A percentile compares a stretch with the other conserved stretches of the same genome.
phyloP scores from a whole-genome alignment of 1,139 yeast species.

The Kazachstania sp. region DNA sequence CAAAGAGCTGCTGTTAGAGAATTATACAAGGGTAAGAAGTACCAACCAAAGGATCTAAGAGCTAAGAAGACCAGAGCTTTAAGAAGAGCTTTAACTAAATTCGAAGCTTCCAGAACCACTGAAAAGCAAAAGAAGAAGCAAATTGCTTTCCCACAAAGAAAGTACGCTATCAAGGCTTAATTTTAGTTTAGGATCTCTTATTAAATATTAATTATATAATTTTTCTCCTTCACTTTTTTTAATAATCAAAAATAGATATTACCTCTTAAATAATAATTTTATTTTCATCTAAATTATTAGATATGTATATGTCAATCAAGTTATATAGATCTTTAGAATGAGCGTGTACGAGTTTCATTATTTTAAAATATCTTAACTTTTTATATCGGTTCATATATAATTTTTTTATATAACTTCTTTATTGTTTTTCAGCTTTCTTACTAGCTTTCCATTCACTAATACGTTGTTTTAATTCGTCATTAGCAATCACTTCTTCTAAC shows the following conservation, averaged over 20 bases:
- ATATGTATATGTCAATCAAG: no score
- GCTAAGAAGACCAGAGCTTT: conserved; percentile 99
- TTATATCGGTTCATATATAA: background rate
- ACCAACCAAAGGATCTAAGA: conserved; percentile 98
- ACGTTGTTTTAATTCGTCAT: conserved; percentile 53
- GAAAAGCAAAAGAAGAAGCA: conserved; percentile 87
- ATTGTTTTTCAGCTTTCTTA: conserved; percentile 26
- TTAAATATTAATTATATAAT: background rate
- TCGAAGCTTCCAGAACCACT: conserved; percentile 78
- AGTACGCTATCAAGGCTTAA: conserved; percentile 98
- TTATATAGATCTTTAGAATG: no score
- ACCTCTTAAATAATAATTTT: no score
- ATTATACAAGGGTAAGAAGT: conserved; percentile 94
- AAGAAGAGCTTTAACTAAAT: conserved; percentile 92
- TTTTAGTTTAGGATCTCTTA: background rate
- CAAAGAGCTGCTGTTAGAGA: conserved; percentile 96
- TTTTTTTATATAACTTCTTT: background rate
- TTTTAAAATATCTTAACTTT: background rate
- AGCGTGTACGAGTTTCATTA: no score
- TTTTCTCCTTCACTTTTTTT: background rate
- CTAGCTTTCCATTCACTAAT: conserved; percentile 51
- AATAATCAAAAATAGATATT: background rate
- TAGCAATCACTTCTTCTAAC: conserved; percentile 78
- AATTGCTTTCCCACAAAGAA: conserved; percentile 97
- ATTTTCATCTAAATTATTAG: no score